These are phyloP conservation scores for Paramecium caudatum DNA, from an alignment of 73 alveolate genomes.

Conservation along the genomic window DNA sequence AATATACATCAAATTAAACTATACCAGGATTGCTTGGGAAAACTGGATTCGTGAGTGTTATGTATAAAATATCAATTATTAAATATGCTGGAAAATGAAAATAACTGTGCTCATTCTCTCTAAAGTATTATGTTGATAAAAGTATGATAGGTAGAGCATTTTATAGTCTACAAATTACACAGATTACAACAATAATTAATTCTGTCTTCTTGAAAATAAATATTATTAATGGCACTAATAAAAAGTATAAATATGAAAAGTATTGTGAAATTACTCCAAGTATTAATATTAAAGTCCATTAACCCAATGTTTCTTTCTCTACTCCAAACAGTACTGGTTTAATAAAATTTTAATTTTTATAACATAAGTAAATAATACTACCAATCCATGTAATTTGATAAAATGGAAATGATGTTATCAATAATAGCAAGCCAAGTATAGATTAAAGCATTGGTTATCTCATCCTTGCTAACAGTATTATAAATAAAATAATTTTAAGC, in stretches of 20 bases:
- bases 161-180: conserved; percentile 1
- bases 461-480: background rate
- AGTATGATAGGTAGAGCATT: background rate
- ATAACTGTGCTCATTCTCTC: conserved; percentile 23
- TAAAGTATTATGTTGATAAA: background rate
- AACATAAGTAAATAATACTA: background rate
- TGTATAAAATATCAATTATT: conserved; percentile 8
- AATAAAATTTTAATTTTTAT: background rate
- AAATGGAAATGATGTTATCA: conserved; percentile 9
- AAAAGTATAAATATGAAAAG: background rate
- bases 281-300: background rate
- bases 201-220: background rate
- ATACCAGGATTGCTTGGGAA: background rate
- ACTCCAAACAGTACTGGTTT: background rate
- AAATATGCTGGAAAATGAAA: conserved; percentile 2
- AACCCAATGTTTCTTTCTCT: background rate
- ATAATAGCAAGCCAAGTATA: background rate
- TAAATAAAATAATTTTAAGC: background rate
- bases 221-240: background rate
- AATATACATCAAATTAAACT: background rate
- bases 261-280: background rate
- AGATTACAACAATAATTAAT: background rate
- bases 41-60: background rate
- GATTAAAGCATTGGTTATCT: conserved; percentile 1
- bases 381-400: conserved; percentile 4